Evolutionary conservation across 2,329 filamentous ascomycete species (phyloP), one percentile per base, ranked within the genome.

Genomic region (Neonectria magnoliae): DNA sequence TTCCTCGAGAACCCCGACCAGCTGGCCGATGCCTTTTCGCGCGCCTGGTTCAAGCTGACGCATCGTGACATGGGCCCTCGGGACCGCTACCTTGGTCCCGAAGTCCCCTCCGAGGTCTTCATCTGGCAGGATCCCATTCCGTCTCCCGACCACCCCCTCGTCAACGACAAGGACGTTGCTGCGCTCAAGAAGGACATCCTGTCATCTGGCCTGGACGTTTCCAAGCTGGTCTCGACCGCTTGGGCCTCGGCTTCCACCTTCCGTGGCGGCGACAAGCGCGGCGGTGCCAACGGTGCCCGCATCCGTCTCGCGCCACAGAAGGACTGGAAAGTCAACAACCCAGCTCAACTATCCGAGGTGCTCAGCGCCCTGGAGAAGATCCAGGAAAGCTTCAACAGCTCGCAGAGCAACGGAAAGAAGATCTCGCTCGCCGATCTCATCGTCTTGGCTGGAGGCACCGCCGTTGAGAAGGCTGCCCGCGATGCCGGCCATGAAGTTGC

Each of bases 41-140:
- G 88, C 61, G 92, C 92, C 18, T 94, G 92, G 92, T 94, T 93
- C 87, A 94, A 94, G 87, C 86, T 94, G 51, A 83, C 91, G 52
- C 92, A 94, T 82, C 91, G 92, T 81, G 92, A 94, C 77, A 87
- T 94, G 83, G 92, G 92, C 27, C 92, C 92, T 57, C 84, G 87
- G 60, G 78, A 84, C 31, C 90, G 90, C 76, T 94, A 91, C 83
- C 75, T 93, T 61, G 92, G 92, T 52, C 91, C 91, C 4, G 92
- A 94, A 80, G 82, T 93, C 20, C 91, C 92, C 60, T 81, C 83
- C 61, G 91, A 94, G 83, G 83, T 84, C n/a, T 82, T 91, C 25
- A 75, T 88, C 73, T 94, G 92, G 92, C 90, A 94, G 75, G 92
- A 94, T 73, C 90, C 90, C 6, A 78, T 93, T 51, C 91, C 92